Evolutionary conservation across 1,139 yeast genomes (phyloP).

Genomic region (Yarrowia galli): DNA sequence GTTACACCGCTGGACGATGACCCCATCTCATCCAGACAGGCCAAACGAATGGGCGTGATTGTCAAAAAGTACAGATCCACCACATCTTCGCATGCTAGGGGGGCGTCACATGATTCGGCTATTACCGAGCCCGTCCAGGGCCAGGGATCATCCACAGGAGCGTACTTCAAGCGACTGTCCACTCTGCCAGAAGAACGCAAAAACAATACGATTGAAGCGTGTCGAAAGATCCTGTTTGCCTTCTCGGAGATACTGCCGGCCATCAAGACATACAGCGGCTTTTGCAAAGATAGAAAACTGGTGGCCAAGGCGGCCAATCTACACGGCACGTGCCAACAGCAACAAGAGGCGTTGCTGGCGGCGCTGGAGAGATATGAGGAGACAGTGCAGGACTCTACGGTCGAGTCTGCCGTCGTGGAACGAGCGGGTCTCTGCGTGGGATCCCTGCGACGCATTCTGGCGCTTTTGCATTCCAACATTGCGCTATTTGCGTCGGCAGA

Average conservation of each 20-base stretch:
- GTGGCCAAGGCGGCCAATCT: slow-evolving; percentile 54
- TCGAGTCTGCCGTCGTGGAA: slow-evolving; percentile 37
- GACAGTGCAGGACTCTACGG: slow-evolving; percentile 20
- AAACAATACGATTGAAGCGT: slow-evolving; percentile 47
- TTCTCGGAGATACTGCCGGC: slow-evolving; percentile 76
- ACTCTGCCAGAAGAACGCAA: slow-evolving; percentile 67
- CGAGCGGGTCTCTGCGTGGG: slow-evolving; percentile 40
- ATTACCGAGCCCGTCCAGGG: slow-evolving; percentile 40
- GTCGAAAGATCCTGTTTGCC: slow-evolving; percentile 52
- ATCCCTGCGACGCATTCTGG: slow-evolving; percentile 42
- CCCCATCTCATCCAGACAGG: slow-evolving; percentile 39
- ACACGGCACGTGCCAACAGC: slow-evolving; percentile 36
- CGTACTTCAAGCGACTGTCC: slow-evolving; percentile 74
- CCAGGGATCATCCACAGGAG: slow-evolving; percentile 51
- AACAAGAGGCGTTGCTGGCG: slow-evolving; percentile 16
- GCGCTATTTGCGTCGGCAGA: slow-evolving; percentile 57
- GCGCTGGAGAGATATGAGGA: slow-evolving; percentile 25
- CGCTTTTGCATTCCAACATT: slow-evolving; percentile 43
- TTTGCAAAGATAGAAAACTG: slow-evolving; percentile 69
- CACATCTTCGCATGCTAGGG: slow-evolving; percentile 41
- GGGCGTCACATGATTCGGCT: slow-evolving; percentile 44
- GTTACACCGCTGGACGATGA: slow-evolving; percentile 25
- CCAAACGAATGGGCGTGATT: slow-evolving; percentile 49
- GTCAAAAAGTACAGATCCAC: slow-evolving; percentile 43
- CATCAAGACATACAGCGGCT: slow-evolving; percentile 68